These are phyloP conservation scores for Phytopythium vexans DNA, from an alignment of 352 stramenopile genomes.

Conservation along the genomic window DNA sequence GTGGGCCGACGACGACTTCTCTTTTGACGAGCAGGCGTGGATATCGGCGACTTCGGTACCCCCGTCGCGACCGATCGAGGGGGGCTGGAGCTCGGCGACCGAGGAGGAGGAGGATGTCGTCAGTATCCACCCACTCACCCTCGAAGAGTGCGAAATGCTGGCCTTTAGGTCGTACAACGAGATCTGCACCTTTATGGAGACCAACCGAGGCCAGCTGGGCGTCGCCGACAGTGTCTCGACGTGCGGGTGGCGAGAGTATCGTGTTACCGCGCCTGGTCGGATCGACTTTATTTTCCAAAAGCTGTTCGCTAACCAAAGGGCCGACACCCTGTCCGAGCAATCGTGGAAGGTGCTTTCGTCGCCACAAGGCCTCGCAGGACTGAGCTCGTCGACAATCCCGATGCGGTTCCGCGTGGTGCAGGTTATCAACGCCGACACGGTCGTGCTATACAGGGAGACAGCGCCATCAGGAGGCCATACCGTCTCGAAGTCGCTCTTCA, in stretches of 20 bases:
- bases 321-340: conserved; percentile 22
- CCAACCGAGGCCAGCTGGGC: conserved; percentile 7
- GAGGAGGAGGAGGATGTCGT: not conserved
- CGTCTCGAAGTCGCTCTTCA: conserved; percentile 43
- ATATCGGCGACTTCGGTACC: too few relatives aligned
- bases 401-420: conserved; percentile 36
- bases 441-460: conserved; percentile 34
- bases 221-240: conserved; percentile 18
- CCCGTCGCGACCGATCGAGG: too few relatives aligned
- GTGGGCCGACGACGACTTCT: too few relatives aligned
- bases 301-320: conserved; percentile 30
- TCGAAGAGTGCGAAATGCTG: conserved; percentile 37
- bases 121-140: conserved; percentile 20
- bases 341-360: conserved; percentile 37
- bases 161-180: conserved; percentile 29
- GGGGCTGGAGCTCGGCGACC: too few relatives aligned
- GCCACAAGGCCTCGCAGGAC: conserved; percentile 14
- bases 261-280: conserved; percentile 26
- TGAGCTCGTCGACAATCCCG: conserved; percentile 48
- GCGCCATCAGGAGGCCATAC: too few relatives aligned
- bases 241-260: conserved; percentile 54
- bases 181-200: conserved; percentile 35
- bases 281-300: conserved; percentile 59
- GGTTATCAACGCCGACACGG: conserved; percentile 53
- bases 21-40: too few relatives aligned